Evolutionary conservation across 2,329 filamentous ascomycete genomes (phyloP), one percentile per base, ranked within the genome.

Genomic region (Cladosporium oxysporum): DNA sequence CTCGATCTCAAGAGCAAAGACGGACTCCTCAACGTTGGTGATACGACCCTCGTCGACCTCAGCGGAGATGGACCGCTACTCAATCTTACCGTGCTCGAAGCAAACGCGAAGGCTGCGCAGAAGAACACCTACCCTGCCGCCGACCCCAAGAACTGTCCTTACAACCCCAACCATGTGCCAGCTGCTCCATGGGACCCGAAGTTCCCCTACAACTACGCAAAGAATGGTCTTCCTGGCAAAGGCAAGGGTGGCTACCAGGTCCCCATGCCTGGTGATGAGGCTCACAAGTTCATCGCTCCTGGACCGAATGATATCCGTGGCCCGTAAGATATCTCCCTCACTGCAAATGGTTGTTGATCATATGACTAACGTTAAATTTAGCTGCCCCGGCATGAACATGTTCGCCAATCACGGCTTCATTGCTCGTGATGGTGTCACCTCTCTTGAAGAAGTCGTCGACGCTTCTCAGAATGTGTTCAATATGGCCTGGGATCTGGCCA

Each of bases 391-490:
- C 23, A 64, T 80, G 52, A 80, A 81, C 50, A 71, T 76, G 11
- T 74, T 76, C 33, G 79, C 79, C 14, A 80, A 81, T 61, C 77
- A 79, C 64, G 74, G 75, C 69, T 80, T 80, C 71, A 70, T 80
- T 10, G 75, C 78, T 41, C 77, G 75, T 41, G 78, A 80, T 63
- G 79, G 78, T 44, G 74, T 80, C 44, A 77, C 76, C 10, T 79
- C 70, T 31, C 77, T 79, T 71, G 74, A 71, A 33, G 79, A 81
- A 69, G 73, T 80, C 12, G 75, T 79, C 21, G 77, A 79, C 64
- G 78, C 78, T 14, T 75, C 78, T 35, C 78, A 81, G 65, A 80
- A 80, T 57, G 64, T 80, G n/a, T 81, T 79, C 71, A 80, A 80
- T 41, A 74, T 80, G n/a, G 76, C 72, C 52, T 79, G 76, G 55